These are phyloP conservation scores for Cynara cardunculus DNA, from an alignment of 129 eudicot species.

Conservation along the genomic window DNA sequence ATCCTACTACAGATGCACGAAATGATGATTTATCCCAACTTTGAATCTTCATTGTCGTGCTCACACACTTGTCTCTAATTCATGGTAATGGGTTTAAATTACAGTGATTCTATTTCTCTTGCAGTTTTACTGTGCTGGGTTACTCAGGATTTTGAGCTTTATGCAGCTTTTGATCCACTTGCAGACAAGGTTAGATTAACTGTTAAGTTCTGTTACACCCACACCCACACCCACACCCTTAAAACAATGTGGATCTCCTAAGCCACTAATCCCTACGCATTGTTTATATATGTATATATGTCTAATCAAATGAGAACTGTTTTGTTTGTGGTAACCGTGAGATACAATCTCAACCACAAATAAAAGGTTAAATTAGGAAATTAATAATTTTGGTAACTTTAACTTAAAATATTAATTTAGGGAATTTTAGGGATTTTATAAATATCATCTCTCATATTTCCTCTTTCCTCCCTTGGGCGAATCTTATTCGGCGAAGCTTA, in stretches of 20 bases:
- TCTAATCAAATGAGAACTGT: too few relatives aligned
- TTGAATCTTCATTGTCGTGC: not conserved
- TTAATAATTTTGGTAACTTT: too few relatives aligned
- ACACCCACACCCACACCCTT: not conserved
- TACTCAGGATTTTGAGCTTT: conserved; percentile 91
- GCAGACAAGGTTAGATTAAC: conserved; percentile 84
- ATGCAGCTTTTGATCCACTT: conserved; percentile 98
- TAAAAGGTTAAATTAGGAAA: too few relatives aligned
- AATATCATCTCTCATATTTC: too few relatives aligned
- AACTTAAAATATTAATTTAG: too few relatives aligned
- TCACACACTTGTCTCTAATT: not conserved
- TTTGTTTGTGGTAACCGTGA: too few relatives aligned
- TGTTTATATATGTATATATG: not conserved
- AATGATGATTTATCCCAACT: too few relatives aligned
- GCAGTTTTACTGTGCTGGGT: conserved; percentile 98
- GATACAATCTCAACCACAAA: too few relatives aligned
- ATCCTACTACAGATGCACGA: too few relatives aligned
- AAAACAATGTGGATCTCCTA: not conserved
- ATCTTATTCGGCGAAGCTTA: too few relatives aligned
- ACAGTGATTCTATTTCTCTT: not conserved
- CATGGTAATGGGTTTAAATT: not conserved
- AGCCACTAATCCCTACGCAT: not conserved
- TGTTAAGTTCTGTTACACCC: not conserved
- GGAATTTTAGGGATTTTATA: too few relatives aligned
- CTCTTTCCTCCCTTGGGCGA: too few relatives aligned